phyloP scores from a whole-genome alignment of 179 eudicot species.

The Carnegiea gigantea region DNA sequence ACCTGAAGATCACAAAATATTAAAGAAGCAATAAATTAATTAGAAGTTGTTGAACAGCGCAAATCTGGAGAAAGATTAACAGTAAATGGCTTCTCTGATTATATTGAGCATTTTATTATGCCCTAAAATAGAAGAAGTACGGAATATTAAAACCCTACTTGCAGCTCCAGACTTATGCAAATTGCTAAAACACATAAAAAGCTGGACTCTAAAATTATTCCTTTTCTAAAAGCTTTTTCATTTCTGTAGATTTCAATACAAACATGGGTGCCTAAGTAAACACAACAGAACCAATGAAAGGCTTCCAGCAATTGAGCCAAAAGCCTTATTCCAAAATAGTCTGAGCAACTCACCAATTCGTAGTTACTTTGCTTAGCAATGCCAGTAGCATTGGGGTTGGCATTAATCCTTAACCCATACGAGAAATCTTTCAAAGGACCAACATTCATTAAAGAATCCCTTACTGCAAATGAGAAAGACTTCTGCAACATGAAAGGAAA shows the following conservation, averaged over 20 bases:
- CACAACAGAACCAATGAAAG: not conserved
- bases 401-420: slow-evolving; percentile 85
- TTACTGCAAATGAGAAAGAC: slow-evolving; percentile 81
- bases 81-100: not conserved
- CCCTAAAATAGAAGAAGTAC: not conserved
- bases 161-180: not conserved
- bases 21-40: not conserved
- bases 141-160: not conserved
- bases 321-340: not conserved
- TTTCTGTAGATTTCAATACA: not conserved
- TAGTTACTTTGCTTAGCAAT: slow-evolving; percentile 93
- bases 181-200: not conserved
- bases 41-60: not conserved
- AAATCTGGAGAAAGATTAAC: not conserved
- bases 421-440: slow-evolving; percentile 96
- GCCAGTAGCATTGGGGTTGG: slow-evolving; percentile 78
- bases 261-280: not conserved
- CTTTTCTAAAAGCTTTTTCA: not conserved
- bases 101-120: not conserved
- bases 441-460: slow-evolving; percentile 87
- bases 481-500: slow-evolving; percentile 58
- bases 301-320: slow-evolving; percentile 5
- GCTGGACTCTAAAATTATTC: not conserved
- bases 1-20: slow-evolving; percentile 48
- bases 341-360: slow-evolving; percentile 74